Conservation (phyloP, 2,329 filamentous ascomycete genomes). For the Neoscytalidium dimidiatum region DNA sequence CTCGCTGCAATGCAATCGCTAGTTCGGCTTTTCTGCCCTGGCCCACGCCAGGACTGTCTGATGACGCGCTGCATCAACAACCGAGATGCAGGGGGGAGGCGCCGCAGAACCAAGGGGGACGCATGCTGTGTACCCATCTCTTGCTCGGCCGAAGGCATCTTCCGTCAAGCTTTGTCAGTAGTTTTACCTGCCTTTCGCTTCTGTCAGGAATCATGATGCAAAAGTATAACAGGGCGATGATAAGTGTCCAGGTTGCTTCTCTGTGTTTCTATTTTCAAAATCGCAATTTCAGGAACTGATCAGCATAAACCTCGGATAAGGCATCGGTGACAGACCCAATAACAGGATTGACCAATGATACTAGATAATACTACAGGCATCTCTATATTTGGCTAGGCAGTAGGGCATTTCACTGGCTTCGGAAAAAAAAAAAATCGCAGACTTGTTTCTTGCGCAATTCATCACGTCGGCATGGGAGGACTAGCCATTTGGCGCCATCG, state of each 20-base stretch:
- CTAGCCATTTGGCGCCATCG: background rate
- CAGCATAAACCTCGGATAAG: background rate
- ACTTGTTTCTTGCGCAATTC: constrained; percentile 8
- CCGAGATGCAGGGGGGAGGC: background rate
- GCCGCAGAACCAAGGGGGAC: background rate
- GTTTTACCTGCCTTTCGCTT: background rate
- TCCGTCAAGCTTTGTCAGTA: constrained; percentile 2
- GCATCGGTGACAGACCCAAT: background rate
- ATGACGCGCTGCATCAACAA: constrained; percentile 12
- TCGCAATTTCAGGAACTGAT: constrained; percentile 11
- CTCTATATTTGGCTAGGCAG: constrained; percentile 3
- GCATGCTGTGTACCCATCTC: background rate
- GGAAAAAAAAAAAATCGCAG: background rate
- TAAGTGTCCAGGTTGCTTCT: background rate
- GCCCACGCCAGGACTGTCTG: background rate
- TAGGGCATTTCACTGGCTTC: background rate
- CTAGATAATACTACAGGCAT: background rate
- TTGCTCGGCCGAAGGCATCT: constrained; percentile 10
- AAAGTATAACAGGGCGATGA: background rate
- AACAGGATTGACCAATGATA: background rate
- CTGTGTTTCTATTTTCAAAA: constrained; percentile 2
- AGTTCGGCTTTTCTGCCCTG: background rate
- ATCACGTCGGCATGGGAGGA: background rate
- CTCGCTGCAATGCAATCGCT: background rate
- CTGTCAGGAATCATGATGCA: background rate